Percentiles rank a stretch among this genome's conserved stretches.
Evolutionary conservation across 495 filamentous ascomycete species (phyloP).

Genomic region (Penicillium desertorum): DNA sequence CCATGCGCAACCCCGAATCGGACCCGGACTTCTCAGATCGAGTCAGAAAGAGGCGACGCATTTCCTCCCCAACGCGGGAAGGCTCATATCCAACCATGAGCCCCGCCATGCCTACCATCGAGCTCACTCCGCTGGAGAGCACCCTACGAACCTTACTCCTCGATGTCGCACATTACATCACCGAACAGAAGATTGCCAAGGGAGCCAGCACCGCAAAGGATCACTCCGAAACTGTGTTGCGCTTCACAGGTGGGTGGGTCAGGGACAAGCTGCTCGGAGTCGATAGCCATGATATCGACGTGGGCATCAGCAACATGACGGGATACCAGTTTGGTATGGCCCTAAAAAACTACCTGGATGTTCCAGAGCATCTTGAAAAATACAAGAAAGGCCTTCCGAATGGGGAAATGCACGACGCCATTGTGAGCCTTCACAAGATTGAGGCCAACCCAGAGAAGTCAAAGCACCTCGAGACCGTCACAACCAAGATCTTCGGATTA

Average conservation of each 20-base stretch:
- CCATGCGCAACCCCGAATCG: constrained; percentile 34
- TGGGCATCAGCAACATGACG: constrained; percentile 93
- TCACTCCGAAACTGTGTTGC: constrained; percentile 49
- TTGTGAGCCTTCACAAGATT: constrained; percentile 67
- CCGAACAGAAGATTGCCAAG: constrained; percentile 46
- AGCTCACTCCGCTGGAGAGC: constrained; percentile 65
- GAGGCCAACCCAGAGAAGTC: constrained; percentile 93
- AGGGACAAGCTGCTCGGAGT: constrained; percentile 88
- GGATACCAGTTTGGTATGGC: constrained; percentile 74
- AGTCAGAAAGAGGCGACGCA: constrained; percentile 37
- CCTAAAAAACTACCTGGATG: constrained; percentile 60
- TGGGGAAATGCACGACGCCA: constrained; percentile 36
- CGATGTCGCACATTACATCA: constrained; percentile 69
- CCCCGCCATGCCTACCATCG: constrained; percentile 42
- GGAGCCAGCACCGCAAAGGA: constrained; percentile 31
- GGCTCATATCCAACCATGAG: constrained; percentile 24
- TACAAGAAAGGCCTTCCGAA: constrained; percentile 39
- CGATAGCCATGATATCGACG: constrained; percentile 87
- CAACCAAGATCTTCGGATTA: constrained; percentile 77
- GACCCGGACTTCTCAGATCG: constrained; percentile 26
- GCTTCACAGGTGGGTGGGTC: constrained; percentile 98
- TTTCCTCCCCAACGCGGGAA: constrained; percentile 26
- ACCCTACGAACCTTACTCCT: constrained; percentile 70
- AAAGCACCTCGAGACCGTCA: constrained; percentile 94
- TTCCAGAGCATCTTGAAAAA: constrained; percentile 53